These are phyloP conservation scores for Gyrodon lividus DNA, from an alignment of 768 basidiomycete species.

Conservation along the genomic window DNA sequence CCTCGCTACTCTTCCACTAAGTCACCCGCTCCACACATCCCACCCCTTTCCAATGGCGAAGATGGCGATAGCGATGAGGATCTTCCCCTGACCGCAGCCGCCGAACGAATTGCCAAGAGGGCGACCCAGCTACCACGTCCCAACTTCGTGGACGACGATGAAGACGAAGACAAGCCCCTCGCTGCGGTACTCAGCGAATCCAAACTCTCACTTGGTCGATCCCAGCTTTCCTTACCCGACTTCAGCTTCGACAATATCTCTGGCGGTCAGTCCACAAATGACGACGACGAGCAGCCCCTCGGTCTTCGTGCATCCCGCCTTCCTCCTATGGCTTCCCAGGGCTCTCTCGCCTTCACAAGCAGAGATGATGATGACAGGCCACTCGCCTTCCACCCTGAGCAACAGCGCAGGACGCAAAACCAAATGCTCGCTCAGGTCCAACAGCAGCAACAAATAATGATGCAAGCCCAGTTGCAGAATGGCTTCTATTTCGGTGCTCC, in stretches of 20 bases:
- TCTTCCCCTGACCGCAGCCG: slow-evolving; percentile 66
- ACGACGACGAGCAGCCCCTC: slow-evolving; percentile 69
- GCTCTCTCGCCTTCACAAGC: slow-evolving; percentile 26
- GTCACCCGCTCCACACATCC: slow-evolving; percentile 8
- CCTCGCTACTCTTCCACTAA: slow-evolving; percentile 44
- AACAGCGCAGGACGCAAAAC: slow-evolving; percentile 68
- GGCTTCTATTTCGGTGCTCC: slow-evolving; percentile 70
- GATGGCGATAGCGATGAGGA: slow-evolving; percentile 77
- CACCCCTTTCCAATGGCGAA: slow-evolving; percentile 9
- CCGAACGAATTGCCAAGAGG: slow-evolving; percentile 54
- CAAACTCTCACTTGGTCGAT: slow-evolving; percentile 42
- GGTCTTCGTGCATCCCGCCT: slow-evolving; percentile 61
- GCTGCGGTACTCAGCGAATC: slow-evolving; percentile 53
- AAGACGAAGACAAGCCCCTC: slow-evolving; percentile 61
- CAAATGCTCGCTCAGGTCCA: slow-evolving; percentile 43
- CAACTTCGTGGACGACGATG: slow-evolving; percentile 27
- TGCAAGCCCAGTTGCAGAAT: slow-evolving; percentile 75
- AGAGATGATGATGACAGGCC: slow-evolving; percentile 67
- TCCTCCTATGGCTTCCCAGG: slow-evolving; percentile 25
- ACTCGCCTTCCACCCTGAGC: slow-evolving; percentile 73
- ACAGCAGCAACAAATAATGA: slow-evolving; percentile 65
- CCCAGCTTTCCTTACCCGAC: slow-evolving; percentile 44
- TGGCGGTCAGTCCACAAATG: slow-evolving; percentile 24
- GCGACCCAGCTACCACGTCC: slow-evolving; percentile 30
- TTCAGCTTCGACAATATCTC: slow-evolving; percentile 40